Percentiles rank a stretch among this genome's conserved stretches.
phyloP scores from a whole-genome alignment of 768 basidiomycete genomes.

The Sutorius australiensis region DNA sequence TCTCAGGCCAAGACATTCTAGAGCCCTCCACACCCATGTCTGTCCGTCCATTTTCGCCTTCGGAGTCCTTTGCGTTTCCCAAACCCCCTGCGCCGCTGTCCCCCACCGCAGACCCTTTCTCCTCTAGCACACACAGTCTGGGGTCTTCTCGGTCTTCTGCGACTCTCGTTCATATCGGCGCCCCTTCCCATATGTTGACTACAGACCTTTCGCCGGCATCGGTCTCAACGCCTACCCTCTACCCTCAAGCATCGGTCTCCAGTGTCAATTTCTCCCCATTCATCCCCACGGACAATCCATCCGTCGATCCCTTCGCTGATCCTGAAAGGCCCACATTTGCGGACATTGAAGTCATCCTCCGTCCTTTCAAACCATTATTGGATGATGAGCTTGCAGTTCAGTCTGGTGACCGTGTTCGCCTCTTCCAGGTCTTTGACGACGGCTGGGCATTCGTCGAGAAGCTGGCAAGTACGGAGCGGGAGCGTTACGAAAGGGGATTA shows the following conservation, averaged over 20 bases:
- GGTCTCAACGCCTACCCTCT: constrained; percentile 9
- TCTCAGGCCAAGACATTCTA: constrained; percentile 21
- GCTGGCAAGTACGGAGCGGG: constrained; percentile 10
- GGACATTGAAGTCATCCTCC: constrained; percentile 45
- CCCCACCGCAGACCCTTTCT: background rate
- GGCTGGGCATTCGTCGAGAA: constrained; percentile 68
- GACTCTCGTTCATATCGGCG: constrained; percentile 14
- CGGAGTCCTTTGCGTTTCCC: constrained; percentile 67
- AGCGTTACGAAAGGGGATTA: constrained; percentile 39
- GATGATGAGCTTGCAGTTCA: constrained; percentile 57
- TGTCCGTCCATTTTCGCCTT: constrained; percentile 62
- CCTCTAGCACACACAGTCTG: background rate
- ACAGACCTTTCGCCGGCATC: constrained; percentile 14
- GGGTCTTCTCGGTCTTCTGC: constrained; percentile 13
- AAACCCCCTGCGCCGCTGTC: constrained; percentile 43
- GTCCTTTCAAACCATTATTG: constrained; percentile 54
- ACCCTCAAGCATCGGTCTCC: constrained; percentile 3
- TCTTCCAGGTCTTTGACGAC: constrained; percentile 59
- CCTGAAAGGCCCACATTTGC: constrained; percentile 32
- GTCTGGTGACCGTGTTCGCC: constrained; percentile 48
- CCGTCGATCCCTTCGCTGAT: constrained; percentile 35
- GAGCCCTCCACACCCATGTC: constrained; percentile 49
- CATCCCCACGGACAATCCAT: constrained; percentile 8
- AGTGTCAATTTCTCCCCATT: background rate
- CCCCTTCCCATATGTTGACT: constrained; percentile 16